phyloP scores from a whole-genome alignment of 306 rosid genomes.

The Ochetophila trinervis region DNA sequence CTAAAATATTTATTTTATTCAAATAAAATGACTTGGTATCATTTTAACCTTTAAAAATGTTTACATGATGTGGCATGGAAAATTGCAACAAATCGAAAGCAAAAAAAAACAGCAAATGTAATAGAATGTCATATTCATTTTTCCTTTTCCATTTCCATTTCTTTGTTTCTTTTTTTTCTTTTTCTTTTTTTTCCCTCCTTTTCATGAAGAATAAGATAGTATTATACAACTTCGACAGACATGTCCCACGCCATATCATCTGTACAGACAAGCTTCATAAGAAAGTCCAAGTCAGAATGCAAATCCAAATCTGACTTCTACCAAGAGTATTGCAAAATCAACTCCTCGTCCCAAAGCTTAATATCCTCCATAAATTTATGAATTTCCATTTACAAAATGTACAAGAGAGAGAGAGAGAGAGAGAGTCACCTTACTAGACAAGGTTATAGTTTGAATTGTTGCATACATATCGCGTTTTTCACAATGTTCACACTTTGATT shows the following conservation, averaged over 20 bases:
- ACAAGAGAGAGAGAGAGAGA: slow-evolving; percentile 25
- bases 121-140: not conserved
- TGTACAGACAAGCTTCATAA: slow-evolving; percentile 39
- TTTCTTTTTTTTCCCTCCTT: not conserved
- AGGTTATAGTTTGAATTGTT: slow-evolving; percentile 18
- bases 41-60: too few relatives aligned
- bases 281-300: slow-evolving; percentile 27
- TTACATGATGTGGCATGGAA: too few relatives aligned
- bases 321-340: slow-evolving; percentile 20
- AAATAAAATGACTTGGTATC: too few relatives aligned
- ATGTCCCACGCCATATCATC: slow-evolving; percentile 31
- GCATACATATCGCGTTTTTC: slow-evolving; percentile 22
- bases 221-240: slow-evolving; percentile 25
- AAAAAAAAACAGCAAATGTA: not conserved
- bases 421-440: slow-evolving; percentile 13
- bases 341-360: slow-evolving; percentile 16
- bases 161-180: too few relatives aligned
- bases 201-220: slow-evolving; percentile 16
- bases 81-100: too few relatives aligned
- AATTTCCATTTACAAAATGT: slow-evolving; percentile 41
- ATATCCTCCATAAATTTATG: slow-evolving; percentile 25
- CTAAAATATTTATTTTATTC: too few relatives aligned
- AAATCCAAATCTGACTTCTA: slow-evolving; percentile 29
- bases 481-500: slow-evolving; percentile 11
- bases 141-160: not conserved